phyloP scores from a whole-genome alignment of 1,139 yeast genomes.

The Kurtzmaniella natalensis region DNA sequence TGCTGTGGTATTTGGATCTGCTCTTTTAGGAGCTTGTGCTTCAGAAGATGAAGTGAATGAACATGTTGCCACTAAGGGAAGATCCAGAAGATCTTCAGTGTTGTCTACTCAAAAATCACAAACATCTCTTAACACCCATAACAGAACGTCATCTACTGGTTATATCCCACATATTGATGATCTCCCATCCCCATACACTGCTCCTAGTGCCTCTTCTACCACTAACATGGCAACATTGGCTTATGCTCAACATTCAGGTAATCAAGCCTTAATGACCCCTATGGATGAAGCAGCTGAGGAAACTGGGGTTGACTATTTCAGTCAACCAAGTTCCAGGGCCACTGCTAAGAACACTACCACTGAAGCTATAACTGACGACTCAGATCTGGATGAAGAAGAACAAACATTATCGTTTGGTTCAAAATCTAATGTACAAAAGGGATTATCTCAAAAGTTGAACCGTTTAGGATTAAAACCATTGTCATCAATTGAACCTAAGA shows the following conservation, averaged over 20 bases:
- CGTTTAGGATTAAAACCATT: slow-evolving; percentile 39
- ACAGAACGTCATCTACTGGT: neutral
- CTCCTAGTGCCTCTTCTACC: slow-evolving; percentile 63
- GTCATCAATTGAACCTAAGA: slow-evolving; percentile 16
- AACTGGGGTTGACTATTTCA: slow-evolving; percentile 43
- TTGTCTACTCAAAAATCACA: slow-evolving; percentile 32
- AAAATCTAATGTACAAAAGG: slow-evolving; percentile 48
- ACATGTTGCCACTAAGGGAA: slow-evolving; percentile 28
- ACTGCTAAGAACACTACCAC: slow-evolving; percentile 14
- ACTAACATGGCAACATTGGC: slow-evolving; percentile 55
- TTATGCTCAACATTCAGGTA: slow-evolving; percentile 36
- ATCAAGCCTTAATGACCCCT: slow-evolving; percentile 54
- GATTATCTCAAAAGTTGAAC: slow-evolving; percentile 36
- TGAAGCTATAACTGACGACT: slow-evolving; percentile 15
- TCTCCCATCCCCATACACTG: slow-evolving; percentile 61
- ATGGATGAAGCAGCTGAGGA: slow-evolving; percentile 41
- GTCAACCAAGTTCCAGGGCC: slow-evolving; percentile 19
- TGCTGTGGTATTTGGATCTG: slow-evolving; percentile 94
- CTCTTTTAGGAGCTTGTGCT: slow-evolving; percentile 92
- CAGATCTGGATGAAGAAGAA: slow-evolving; percentile 40
- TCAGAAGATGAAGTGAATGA: slow-evolving; percentile 55
- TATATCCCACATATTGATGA: slow-evolving; percentile 7
- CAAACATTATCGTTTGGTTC: slow-evolving; percentile 57
- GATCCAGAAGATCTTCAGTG: slow-evolving; percentile 36
- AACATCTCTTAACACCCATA: slow-evolving; percentile 20